Percentiles rank a stretch among this genome's conserved stretches.
These are phyloP conservation scores for Prosopis cineraria DNA, from an alignment of 306 rosid species.

Conservation along the genomic window DNA sequence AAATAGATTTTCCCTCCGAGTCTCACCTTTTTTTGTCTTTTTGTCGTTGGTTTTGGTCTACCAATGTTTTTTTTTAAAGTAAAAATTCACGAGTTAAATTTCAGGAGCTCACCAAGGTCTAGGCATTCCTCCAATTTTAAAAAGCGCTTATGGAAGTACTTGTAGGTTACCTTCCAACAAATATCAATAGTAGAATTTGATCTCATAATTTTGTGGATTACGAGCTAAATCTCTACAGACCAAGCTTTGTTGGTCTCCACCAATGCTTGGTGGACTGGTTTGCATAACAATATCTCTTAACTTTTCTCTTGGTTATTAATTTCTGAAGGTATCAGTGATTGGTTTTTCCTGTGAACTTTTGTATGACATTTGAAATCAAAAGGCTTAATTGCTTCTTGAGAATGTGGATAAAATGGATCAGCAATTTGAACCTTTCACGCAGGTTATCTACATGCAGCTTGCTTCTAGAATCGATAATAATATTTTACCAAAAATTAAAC, in stretches of 20 bases:
- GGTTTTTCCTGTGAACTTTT: not conserved
- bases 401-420: conserved; percentile 15
- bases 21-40: not conserved
- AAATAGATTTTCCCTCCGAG: not conserved
- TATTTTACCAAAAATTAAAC: not conserved
- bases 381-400: conserved; percentile 16
- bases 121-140: too few relatives aligned
- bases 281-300: not conserved
- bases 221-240: too few relatives aligned
- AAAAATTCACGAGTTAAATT: too few relatives aligned
- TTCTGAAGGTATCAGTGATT: not conserved
- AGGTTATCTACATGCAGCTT: not conserved
- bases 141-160: too few relatives aligned
- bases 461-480: not conserved
- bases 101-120: too few relatives aligned
- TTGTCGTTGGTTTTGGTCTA: not conserved
- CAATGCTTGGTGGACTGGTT: not conserved
- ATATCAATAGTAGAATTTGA: too few relatives aligned
- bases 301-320: not conserved
- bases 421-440: not conserved
- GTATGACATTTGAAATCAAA: not conserved
- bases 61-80: too few relatives aligned
- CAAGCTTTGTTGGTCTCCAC: too few relatives aligned
- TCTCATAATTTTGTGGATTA: too few relatives aligned
- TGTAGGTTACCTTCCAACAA: too few relatives aligned